These are phyloP conservation scores for Delitschia confertaspora DNA, from an alignment of 495 filamentous ascomycete species.

Conservation along the genomic window DNA sequence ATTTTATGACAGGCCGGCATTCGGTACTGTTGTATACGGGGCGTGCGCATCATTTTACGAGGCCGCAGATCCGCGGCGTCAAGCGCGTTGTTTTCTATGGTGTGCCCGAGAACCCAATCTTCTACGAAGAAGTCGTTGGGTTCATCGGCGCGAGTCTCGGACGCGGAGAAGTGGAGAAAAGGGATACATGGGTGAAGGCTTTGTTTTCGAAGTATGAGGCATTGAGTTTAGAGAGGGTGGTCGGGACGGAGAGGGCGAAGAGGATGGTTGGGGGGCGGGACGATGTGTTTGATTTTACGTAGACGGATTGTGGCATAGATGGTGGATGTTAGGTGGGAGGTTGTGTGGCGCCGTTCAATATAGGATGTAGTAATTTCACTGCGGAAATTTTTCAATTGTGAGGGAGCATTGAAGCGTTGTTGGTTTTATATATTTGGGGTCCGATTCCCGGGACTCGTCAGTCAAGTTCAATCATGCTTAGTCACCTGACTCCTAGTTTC, in stretches of 20 bases:
- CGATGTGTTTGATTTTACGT: constrained; percentile 82
- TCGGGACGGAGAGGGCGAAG: constrained; percentile 62
- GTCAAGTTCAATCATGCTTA: no score
- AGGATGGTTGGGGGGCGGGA: constrained; percentile 65
- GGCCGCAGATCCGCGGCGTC: constrained; percentile 72
- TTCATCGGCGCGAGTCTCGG: constrained; percentile 51
- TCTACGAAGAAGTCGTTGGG: constrained; percentile 81
- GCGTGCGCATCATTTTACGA: constrained; percentile 86
- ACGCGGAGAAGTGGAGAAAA: constrained; percentile 35
- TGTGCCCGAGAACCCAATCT: constrained; percentile 76
- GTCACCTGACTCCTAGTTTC: no score
- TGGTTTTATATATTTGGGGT: no score
- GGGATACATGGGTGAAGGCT: constrained; percentile 47
- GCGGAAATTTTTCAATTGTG: no score
- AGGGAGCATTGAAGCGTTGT: no score
- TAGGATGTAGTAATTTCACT: no score
- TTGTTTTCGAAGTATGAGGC: constrained; percentile 85
- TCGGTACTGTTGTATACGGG: constrained; percentile 83
- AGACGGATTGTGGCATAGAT: not conserved
- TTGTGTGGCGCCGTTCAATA: not conserved
- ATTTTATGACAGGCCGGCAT: constrained; percentile 76
- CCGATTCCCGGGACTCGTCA: no score
- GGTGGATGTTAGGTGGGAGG: not conserved
- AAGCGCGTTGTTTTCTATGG: constrained; percentile 75
- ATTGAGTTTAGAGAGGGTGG: constrained; percentile 79